Base-by-base conservation (phyloP, 1,284 basidiomycete genomes). In the Tilletia walkeri region DNA sequence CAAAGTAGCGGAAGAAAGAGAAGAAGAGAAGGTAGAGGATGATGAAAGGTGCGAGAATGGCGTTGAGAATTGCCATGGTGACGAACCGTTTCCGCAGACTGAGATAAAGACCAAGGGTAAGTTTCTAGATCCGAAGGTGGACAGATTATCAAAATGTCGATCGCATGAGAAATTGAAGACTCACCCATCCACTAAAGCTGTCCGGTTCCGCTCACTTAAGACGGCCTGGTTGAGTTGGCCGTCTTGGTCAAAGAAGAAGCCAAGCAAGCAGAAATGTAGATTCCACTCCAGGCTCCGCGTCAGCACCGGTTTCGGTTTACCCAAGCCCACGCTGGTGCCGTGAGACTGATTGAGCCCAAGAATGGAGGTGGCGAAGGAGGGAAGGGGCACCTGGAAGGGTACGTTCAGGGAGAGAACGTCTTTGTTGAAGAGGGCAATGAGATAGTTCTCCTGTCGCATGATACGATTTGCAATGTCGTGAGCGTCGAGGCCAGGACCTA, bases 1-100 rank as follows among this genome's bases (percentile, higher is more conserved):
- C 95, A 77, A 99, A 99, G 84, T 99, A 99, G 16, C 95, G 92
- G 87, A 99, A 99, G 88, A 99, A 99, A 0, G 94, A 98, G 84
- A 96, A 99, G 89, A 97, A 91, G 59, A 97, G 85, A 59, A 97
- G 88, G 84, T 98, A 99, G n/a, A 95, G 86, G 47, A 99, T 92
- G 78, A 99, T 98, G 85, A 98, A 95, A 0, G 96, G 96, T 1
- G 93, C 93, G 80, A 98, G 94, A 16, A 95, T 88, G 1, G 92
- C 92, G 78, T 99, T 99, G 71, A 98, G 84, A 67, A 95, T 89
- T 18, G 93, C 95, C 92, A 98, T 95, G 84, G 99, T 95, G 72
- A 95, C 89, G 82, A 99, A 92, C 0, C 96, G 89, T 69, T 92
- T 87, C 74, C 87, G 87, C 34, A 99, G 85, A 18, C 94, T 96